Evolutionary conservation across 352 stramenopile genomes (phyloP), one percentile per base, ranked within the genome.

Genomic region (Globisporangium rhizosaccharum): DNA sequence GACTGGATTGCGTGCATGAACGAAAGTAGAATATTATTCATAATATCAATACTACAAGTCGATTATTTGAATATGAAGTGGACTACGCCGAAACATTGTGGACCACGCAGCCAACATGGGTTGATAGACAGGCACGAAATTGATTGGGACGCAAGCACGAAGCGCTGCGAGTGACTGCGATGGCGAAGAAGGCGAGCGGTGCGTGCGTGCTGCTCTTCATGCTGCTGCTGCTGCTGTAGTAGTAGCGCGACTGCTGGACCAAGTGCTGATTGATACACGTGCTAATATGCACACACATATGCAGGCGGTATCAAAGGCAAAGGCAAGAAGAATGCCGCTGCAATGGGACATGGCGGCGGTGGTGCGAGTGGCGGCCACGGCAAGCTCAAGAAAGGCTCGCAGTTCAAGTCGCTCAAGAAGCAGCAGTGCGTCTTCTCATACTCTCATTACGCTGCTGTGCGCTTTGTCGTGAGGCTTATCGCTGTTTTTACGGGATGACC

Each of bases 321-420:
- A 56, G 54, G 54, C 26, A 66, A 66, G 54, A 66, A 66, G 46
- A 66, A 53, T 57, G 57, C 37, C 20, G 46, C 37, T 18, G 51
- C 52, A 37, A 42, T 57, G 28, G 37, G 46, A 12, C 33, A 41
- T 20, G 17, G 14, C 17, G 36, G 46, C 20, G 36, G 46, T 15
- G 42, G 46, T 15, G 42, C 28, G 14, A 41, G 57, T 12, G 10
- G 25, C 3, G 56, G 54, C 10, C 56, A 66, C 28, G 78, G 67
- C 26, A 89, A 88, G 63, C 58, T 70, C 57, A 83, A 85, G 70
- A 88, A 88, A 53, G 66, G 52, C 37, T 68, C 69, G 17, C 73
- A 78, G 70, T 92, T 87, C 66, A 87, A 88, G 65, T 63, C 82
- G 33, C 73, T 88, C 12, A 82, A 76, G 63, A 91, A 89, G 60